Percentiles rank a stretch among this genome's conserved stretches.
Evolutionary conservation across 352 stramenopile genomes (phyloP).

Genomic region (Phytophthora hybrid): DNA sequence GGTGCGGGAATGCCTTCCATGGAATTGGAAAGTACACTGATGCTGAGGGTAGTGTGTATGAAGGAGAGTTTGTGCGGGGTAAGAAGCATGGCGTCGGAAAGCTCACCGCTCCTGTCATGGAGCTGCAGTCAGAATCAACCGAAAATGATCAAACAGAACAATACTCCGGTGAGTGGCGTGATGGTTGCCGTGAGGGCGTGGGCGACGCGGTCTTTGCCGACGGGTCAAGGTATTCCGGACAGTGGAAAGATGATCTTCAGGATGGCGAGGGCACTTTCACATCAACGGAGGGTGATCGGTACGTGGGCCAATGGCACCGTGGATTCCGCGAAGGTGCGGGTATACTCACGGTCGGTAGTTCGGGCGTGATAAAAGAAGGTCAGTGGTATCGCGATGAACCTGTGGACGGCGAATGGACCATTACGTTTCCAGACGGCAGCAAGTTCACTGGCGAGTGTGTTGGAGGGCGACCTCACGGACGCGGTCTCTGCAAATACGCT

Average conservation of each 20-base stretch:
- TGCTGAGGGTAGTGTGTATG: constrained; percentile 81
- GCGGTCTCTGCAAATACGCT: constrained; percentile 82
- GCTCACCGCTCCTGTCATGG: constrained; percentile 17
- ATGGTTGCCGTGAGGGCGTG: constrained; percentile 64
- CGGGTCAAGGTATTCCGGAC: constrained; percentile 65
- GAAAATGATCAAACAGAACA: constrained; percentile 38
- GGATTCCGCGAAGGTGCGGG: constrained; percentile 64
- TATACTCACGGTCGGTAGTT: constrained; percentile 50
- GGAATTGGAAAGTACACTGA: constrained; percentile 83
- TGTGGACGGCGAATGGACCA: constrained; percentile 78
- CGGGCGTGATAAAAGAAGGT: constrained; percentile 74
- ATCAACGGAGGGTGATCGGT: constrained; percentile 63
- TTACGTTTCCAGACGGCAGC: constrained; percentile 76
- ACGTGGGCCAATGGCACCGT: constrained; percentile 73
- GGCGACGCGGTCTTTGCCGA: constrained; percentile 63
- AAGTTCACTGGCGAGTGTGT: constrained; percentile 80
- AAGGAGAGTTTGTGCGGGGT: constrained; percentile 79
- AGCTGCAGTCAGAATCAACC: constrained; percentile 28
- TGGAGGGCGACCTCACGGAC: constrained; percentile 68
- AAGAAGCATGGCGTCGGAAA: constrained; percentile 84
- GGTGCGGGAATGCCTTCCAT: constrained; percentile 80
- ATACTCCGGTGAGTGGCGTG: constrained; percentile 72
- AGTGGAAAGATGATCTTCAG: constrained; percentile 60
- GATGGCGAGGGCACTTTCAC: constrained; percentile 75
- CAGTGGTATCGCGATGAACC: constrained; percentile 64